Evolutionary conservation across 1,284 basidiomycete genomes (phyloP).

Genomic region (Porogramme epimiltina): DNA sequence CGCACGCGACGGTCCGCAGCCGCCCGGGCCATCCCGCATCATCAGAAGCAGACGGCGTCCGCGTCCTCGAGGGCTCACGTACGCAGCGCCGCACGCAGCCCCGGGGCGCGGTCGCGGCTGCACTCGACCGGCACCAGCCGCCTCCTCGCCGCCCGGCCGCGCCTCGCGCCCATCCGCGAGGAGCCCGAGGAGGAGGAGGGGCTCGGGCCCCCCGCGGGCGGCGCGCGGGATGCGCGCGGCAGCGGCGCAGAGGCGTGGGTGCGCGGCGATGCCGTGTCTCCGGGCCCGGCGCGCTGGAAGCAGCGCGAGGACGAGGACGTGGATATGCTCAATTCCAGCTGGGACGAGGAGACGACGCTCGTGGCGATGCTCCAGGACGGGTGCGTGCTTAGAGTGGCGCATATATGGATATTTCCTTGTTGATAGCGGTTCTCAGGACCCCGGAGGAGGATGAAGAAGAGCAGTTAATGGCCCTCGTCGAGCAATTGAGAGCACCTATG

Average conservation of each 20-base stretch:
- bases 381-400: conserved; percentile 29
- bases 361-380: conserved; percentile 52
- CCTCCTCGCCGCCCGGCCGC: conserved; percentile 17
- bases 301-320: conserved; percentile 32
- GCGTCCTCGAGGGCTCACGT: not conserved
- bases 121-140: conserved; percentile 24
- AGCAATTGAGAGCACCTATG: conserved; percentile 52
- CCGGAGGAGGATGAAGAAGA: conserved; percentile 33
- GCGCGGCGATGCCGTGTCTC: conserved; percentile 13
- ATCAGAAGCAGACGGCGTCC: conserved; percentile 5
- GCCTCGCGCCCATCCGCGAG: conserved; percentile 23
- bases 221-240: no score
- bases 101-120: conserved; percentile 18
- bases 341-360: conserved; percentile 59
- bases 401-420: not conserved
- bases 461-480: conserved; percentile 42
- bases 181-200: conserved; percentile 21
- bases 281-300: conserved; percentile 13
- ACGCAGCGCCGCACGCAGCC: conserved; percentile 10
- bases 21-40: conserved; percentile 10
- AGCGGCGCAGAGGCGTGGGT: no score
- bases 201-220: not conserved
- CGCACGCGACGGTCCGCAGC: conserved; percentile 15
- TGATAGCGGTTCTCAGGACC: conserved; percentile 13
- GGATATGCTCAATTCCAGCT: conserved; percentile 44